A percentile compares a stretch with the other conserved stretches of the same genome.
phyloP scores from a whole-genome alignment of 2,329 filamentous ascomycete species.

The Emergomyces orientalis region DNA sequence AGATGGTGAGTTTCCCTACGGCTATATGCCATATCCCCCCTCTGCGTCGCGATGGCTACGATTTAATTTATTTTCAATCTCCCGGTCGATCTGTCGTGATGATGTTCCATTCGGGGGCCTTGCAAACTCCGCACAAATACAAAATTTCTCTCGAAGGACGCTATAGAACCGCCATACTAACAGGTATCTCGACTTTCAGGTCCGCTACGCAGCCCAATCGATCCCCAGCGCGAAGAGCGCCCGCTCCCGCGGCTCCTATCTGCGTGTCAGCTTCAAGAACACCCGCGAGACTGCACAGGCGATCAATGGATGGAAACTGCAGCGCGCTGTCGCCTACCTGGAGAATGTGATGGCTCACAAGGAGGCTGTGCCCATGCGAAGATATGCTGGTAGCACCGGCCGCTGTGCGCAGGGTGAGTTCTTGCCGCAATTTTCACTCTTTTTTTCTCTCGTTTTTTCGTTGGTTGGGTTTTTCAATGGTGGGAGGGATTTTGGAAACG shows the following conservation, averaged over 20 bases:
- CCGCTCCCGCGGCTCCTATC: constrained; percentile 95
- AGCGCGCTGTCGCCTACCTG: constrained; percentile 91
- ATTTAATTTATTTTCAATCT: not conserved
- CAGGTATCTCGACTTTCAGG: constrained; percentile 44
- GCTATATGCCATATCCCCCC: not conserved
- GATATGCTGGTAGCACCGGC: constrained; percentile 92
- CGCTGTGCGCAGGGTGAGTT: constrained; percentile 94
- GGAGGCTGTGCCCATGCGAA: constrained; percentile 96
- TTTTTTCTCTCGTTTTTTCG: not conserved
- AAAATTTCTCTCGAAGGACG: no score
- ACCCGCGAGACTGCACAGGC: constrained; percentile 98
- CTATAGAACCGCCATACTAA: not conserved
- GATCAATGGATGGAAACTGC: constrained; percentile 98
- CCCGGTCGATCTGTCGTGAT: not conserved
- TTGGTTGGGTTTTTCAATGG: not conserved
- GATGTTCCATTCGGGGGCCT: not conserved
- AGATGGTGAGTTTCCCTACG: constrained; percentile 34
- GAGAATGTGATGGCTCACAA: constrained; percentile 96
- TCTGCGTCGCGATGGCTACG: not conserved
- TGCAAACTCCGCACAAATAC: not conserved
- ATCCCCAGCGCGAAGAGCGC: constrained; percentile 87
- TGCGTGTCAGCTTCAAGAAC: constrained; percentile 99
- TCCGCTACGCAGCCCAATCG: constrained; percentile 91
- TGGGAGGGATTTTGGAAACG: constrained; percentile 12
- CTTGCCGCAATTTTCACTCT: not conserved